Base-by-base conservation (phyloP, 371 early-diverging fungal species). In the Mortierella sp. region DNA sequence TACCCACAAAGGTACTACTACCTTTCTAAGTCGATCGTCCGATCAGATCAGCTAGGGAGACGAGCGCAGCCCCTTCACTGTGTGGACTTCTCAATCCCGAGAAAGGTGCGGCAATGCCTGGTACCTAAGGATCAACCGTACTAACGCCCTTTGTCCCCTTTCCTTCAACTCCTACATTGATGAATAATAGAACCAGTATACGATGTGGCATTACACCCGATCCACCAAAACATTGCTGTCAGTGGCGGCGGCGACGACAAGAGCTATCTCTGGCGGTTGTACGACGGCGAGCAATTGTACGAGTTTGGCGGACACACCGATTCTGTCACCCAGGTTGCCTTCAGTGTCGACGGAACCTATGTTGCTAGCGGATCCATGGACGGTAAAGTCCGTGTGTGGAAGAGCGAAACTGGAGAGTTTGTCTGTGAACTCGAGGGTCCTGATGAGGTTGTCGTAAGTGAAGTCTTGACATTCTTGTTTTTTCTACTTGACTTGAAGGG, bases 321-420 rank as follows among this genome's bases (percentile, higher is more conserved):
- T 88, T 97, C 98, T 1, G 97, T 98, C 24, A 93, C 95, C 50
- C 89, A 93, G 21, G 95, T 95, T 0, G 92, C 90, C n/a, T 99
- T 98, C 88, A 97, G 94, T 85, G 87, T 83, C 26, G 96, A 97
- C 86, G 99, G 99, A 40, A 88, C 90, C 72, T 95, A 93, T 80
- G 93, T 96, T 71, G 98, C 98, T 14, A 94, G 96, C 5, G 99
- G 96, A 44, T 97, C 97, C 50, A 97, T 99, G 99, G 99, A 99
- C 82, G 99, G 99, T 74, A 94, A 94, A 76, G 92, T 98, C 54
- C 91, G 91, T 73, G 97, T 99, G n/a, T 96, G 95, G 91, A 91
- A 92, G 78, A 88, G 93, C 40, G 88, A 88, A 13, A 91, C 89
- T 24, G 95, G 95, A 50, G 89, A 91, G 77, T 88, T 89, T 53